Base-by-base conservation (phyloP, 768 basidiomycete species). In the Cystoderma amianthinum region DNA sequence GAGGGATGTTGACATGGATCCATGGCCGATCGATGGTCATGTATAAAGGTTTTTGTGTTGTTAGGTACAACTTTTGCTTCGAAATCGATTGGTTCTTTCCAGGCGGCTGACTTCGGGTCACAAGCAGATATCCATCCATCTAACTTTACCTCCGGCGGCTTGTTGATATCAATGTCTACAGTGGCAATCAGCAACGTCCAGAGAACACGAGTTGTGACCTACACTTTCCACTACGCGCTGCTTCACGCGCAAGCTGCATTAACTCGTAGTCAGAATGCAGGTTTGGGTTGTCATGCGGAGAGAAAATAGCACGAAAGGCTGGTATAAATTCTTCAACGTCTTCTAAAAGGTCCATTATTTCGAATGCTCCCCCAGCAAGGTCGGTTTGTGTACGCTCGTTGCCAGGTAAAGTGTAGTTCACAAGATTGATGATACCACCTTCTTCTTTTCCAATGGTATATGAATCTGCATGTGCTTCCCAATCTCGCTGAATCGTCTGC, bases 231-330 rank as follows among this genome's bases (percentile, higher is more conserved):
- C 43, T 44, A 17, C 49, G 60, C 1, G 67, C 72, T 3, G 70
- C 68, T 32, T 61, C 42, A 18, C 67, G n/a, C 1, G 65, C 68
- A 19, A 49, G 43, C 3, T 53, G 18, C 45, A 53, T 64, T 11
- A 68, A 39, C 16, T 67, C 61, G 38, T 59, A 62, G 40, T 69
- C 60, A 0, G 63, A 54, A 6, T 59, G 55, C 20, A 70, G 44
- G 39, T 65, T 65, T 2, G 74, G 74, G 37, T 59, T 69, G 41
- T 74, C 74, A 44, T 72, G 67, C 4, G 74, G 72, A n/a, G 62
- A 68, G 45, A 78, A 74, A 0, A 71, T 63, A 3, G 74, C 74
- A 6, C 71, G 59, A 39, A 79, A 77, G 1, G 68, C 62, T 0
- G 73, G 72, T 2, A 78, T 50, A 15, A 52, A 53, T 4, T 58